Conservation (phyloP, 352 stramenopile species). For the Phytophthora sojae region DNA sequence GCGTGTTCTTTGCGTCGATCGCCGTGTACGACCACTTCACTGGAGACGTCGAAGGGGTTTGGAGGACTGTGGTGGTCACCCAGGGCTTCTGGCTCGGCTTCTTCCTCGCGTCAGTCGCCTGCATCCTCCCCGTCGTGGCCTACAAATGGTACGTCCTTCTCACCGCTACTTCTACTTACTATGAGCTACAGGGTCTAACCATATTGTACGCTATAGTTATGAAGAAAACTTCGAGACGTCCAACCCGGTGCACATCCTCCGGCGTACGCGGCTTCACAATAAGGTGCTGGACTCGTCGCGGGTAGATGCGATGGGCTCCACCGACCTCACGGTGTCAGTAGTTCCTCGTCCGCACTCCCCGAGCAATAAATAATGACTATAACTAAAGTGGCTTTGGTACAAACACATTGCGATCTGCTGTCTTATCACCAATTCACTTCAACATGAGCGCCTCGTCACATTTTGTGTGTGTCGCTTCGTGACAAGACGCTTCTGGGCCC, state of each 20-base stretch:
- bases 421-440: conserved; percentile 1
- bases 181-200: not conserved
- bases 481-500: not conserved
- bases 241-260: conserved; percentile 80
- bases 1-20: conserved; percentile 57
- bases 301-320: conserved; percentile 25
- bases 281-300: conserved; percentile 74
- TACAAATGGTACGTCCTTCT: conserved; percentile 63
- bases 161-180: not conserved
- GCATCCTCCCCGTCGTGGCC: conserved; percentile 69
- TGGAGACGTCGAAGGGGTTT: conserved; percentile 58
- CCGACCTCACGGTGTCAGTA: conserved; percentile 24
- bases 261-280: conserved; percentile 72
- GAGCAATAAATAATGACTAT: conserved; percentile 31
- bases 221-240: conserved; percentile 79
- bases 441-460: conserved; percentile 21
- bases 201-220: conserved; percentile 41
- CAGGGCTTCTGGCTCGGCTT: conserved; percentile 76
- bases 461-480: conserved; percentile 32
- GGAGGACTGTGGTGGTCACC: conserved; percentile 36
- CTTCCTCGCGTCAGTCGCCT: conserved; percentile 46
- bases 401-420: not conserved
- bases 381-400: conserved; percentile 15
- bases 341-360: conserved; percentile 23
- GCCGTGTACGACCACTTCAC: conserved; percentile 65